A percentile compares a stretch with the other conserved stretches of the same genome.
phyloP scores from a whole-genome alignment of 2,329 filamentous ascomycete genomes.

The Macrophomina phaseolina region DNA sequence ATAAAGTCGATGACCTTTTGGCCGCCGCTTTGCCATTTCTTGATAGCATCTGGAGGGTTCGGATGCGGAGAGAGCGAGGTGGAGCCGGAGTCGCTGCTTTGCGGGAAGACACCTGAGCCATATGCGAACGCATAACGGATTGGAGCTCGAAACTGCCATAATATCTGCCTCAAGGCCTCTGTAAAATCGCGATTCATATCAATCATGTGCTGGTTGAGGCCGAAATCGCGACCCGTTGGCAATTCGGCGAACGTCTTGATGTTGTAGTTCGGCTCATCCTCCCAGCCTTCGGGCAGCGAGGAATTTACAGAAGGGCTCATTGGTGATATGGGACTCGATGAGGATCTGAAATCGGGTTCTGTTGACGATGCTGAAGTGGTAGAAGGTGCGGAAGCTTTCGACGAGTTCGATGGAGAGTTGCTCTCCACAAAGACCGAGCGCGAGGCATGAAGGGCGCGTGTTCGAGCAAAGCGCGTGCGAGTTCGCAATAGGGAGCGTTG shows the following conservation, averaged over 20 bases:
- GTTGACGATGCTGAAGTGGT: conserved; percentile 28
- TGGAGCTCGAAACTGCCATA: conserved; percentile 86
- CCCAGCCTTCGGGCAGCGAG: conserved; percentile 67
- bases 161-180: conserved; percentile 81
- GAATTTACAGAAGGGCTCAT: conserved; percentile 24
- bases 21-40: conserved; percentile 82
- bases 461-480: background rate
- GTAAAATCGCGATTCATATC: conserved; percentile 93
- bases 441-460: conserved; percentile 16
- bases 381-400: conserved; percentile 33
- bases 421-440: background rate
- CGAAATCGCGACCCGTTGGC: conserved; percentile 75
- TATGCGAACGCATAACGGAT: conserved; percentile 98
- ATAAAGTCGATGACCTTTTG: conserved; percentile 99
- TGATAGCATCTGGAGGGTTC: conserved; percentile 78
- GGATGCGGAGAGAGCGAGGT: conserved; percentile 74
- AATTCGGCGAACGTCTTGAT: conserved; percentile 78
- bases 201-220: conserved; percentile 93
- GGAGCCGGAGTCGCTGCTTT: conserved; percentile 60
- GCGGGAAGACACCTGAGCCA: conserved; percentile 93
- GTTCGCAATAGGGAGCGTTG: conserved; percentile 6
- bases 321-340: background rate
- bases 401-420: conserved; percentile 28
- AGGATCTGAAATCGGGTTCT: background rate
- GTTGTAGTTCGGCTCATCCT: conserved; percentile 73